Percentiles rank a stretch among this genome's conserved stretches.
Conservation (phyloP, 2,329 filamentous ascomycete species). For the Botryotinia convoluta region DNA sequence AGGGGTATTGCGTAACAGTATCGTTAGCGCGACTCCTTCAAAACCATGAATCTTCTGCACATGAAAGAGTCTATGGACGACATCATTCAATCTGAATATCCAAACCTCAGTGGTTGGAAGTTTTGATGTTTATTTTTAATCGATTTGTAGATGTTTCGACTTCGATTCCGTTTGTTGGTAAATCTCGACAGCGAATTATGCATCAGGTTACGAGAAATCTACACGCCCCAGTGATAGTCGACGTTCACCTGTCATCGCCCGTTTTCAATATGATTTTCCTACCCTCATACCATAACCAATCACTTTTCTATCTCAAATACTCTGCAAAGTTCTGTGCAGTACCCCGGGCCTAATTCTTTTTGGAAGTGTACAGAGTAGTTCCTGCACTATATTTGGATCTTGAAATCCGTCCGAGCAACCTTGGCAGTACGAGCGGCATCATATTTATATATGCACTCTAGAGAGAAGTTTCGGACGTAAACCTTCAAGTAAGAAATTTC, state of each 20-base stretch:
- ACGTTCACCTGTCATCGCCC: not conserved
- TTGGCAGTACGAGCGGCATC: not conserved
- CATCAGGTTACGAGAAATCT: not conserved
- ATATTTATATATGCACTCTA: not conserved
- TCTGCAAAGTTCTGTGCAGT: not conserved
- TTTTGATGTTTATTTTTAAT: not conserved
- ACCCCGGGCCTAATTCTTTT: not conserved
- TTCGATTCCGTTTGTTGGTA: not conserved
- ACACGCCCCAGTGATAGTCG: not conserved
- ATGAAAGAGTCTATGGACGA: not conserved
- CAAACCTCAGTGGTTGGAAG: not conserved
- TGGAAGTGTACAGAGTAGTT: not conserved
- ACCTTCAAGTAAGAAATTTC: not conserved
- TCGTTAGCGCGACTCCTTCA: not conserved
- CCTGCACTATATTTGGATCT: not conserved
- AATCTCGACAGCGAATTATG: not conserved
- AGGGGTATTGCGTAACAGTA: not conserved
- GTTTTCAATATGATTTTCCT: not conserved
- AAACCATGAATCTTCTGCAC: not conserved
- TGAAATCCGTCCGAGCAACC: not conserved
- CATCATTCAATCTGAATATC: not conserved
- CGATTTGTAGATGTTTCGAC: not conserved
- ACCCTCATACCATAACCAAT: not conserved
- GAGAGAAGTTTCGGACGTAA: not conserved
- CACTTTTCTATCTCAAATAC: not conserved